These are phyloP conservation scores for Ascochyta clinopodiicola DNA, from an alignment of 2,329 filamentous ascomycete species.

Conservation along the genomic window DNA sequence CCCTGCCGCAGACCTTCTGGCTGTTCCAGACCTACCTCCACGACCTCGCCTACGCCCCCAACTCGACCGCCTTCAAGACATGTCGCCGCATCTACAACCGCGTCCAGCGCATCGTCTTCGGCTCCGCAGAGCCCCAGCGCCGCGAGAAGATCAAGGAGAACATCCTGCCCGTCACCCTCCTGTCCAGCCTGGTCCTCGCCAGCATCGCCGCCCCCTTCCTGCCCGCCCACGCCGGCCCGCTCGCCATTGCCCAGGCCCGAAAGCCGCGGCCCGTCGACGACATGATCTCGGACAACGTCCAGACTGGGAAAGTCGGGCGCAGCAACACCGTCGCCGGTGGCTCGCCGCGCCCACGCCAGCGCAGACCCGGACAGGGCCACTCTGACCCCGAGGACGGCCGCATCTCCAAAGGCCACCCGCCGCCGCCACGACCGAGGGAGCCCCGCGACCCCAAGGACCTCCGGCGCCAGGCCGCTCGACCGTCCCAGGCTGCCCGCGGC, in stretches of 20 bases:
- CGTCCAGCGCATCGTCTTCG: conserved; percentile 87
- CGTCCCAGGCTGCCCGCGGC: conserved; percentile 27
- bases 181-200: conserved; percentile 80
- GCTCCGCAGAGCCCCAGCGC: conserved; percentile 70
- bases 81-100: conserved; percentile 86
- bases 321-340: conserved; percentile 71
- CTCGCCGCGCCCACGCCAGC: conserved; percentile 52
- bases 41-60: conserved; percentile 77
- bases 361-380: conserved; percentile 48
- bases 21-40: conserved; percentile 87
- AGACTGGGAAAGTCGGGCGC: conserved; percentile 64
- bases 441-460: conserved; percentile 36
- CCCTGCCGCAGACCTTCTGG: conserved; percentile 75
- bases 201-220: conserved; percentile 77
- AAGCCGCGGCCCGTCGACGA: conserved; percentile 72
- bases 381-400: conserved; percentile 46
- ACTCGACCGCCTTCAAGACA: conserved; percentile 79
- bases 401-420: conserved; percentile 43
- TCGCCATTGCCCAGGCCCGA: conserved; percentile 81
- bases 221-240: conserved; percentile 77
- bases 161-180: conserved; percentile 77
- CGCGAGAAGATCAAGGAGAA: conserved; percentile 83
- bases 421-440: conserved; percentile 40
- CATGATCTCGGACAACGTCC: conserved; percentile 65
- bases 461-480: conserved; percentile 36